Evolutionary conservation across 2,329 filamentous ascomycete genomes (phyloP).

Genomic region (Claviceps arundinis): DNA sequence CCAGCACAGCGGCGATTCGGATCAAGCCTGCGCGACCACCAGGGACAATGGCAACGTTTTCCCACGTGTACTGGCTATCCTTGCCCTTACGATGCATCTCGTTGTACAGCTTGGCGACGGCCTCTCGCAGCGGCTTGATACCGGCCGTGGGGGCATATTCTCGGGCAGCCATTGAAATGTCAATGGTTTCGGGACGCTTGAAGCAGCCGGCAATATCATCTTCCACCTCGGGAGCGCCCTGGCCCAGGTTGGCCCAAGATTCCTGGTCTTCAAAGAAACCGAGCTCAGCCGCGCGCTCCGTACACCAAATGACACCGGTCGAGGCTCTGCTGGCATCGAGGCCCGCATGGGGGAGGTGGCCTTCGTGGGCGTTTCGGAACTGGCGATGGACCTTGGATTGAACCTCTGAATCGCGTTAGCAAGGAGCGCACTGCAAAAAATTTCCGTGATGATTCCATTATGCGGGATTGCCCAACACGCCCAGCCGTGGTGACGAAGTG

Average conservation of each 20-base stretch:
- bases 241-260: constrained; percentile 83
- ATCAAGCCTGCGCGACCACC: constrained; percentile 87
- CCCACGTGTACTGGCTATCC: constrained; percentile 83
- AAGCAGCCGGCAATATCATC: constrained; percentile 88
- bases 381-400: constrained; percentile 76
- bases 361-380: constrained; percentile 81
- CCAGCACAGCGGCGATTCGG: constrained; percentile 84
- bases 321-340: constrained; percentile 79
- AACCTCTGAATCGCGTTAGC: constrained; percentile 43
- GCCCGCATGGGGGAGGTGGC: constrained; percentile 80
- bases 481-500: not conserved
- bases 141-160: constrained; percentile 92
- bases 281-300: constrained; percentile 75
- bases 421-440: not conserved
- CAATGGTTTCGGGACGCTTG: constrained; percentile 62
- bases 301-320: constrained; percentile 90
- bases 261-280: constrained; percentile 75
- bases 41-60: constrained; percentile 94
- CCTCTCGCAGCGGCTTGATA: constrained; percentile 79
- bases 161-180: constrained; percentile 63
- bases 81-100: constrained; percentile 81
- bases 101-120: constrained; percentile 87
- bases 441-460: too few species aligned
- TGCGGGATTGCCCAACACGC: not conserved
- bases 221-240: constrained; percentile 88